Base-by-base conservation (phyloP, 768 basidiomycete genomes). In the Dendrothele bispora region DNA sequence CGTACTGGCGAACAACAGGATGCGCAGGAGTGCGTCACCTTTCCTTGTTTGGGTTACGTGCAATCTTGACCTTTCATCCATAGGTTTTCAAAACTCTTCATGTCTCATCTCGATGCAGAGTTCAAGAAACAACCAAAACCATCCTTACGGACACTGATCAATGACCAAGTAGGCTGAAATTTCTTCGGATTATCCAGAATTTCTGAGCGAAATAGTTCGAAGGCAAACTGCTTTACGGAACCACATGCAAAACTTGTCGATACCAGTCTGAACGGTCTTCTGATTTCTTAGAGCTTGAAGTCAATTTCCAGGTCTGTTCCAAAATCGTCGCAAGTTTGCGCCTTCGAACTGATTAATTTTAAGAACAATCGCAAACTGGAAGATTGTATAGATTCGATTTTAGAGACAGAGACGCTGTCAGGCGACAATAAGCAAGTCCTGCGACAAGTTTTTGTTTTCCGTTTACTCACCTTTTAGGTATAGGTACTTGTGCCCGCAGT, bases 81-180 rank as follows among this genome's bases (percentile, higher is more conserved):
- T 60, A 95, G 93, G 61, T 95, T 98, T 62, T 93, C 91, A 2
- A 98, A 98, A 58, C 77, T 98, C 15, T 95, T 98, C 67, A 88
- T 98, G 80, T 83, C 84, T 11, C 86, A 93, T 59, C 75, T 98
- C 27, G 90, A 91, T 53, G 74, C 73, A 6, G 91, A 97, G 66
- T 97, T 97, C 64, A 78, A 82, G 66, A 91, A 89, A 61, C 93
- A 97, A 59, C 69, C 74, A 2, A 70, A 78, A 36, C 77, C 80
- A 5, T 66, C 70, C 7, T 70, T 95, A 15, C 80, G 75, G 54
- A 79, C 82, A 2, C 75, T 97, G 10, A 73, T 98, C 48, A 75
- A 81, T 5, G 77, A 86, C 55, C 88, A 93, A 70, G 91, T 85
- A 57, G 25, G 46, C 32, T 24, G 30, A 18, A 14, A 20, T 37